Evolutionary conservation across 352 stramenopile genomes (phyloP).

Genomic region (Phytophthora idaei): DNA sequence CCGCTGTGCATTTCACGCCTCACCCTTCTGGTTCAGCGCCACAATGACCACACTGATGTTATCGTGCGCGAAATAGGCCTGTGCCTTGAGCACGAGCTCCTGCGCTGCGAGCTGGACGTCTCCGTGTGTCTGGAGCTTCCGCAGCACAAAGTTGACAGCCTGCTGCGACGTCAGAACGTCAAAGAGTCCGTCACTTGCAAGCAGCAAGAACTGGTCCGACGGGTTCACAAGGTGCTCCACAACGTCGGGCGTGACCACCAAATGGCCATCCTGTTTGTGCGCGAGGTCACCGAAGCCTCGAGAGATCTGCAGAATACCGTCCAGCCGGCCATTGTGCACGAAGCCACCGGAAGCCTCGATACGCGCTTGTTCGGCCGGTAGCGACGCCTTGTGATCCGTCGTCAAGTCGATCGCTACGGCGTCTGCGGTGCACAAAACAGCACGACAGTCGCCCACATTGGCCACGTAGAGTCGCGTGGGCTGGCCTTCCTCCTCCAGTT

Average conservation of each 20-base stretch:
- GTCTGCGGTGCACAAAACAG: constrained; percentile 81
- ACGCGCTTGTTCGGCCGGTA: constrained; percentile 74
- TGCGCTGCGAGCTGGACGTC: constrained; percentile 90
- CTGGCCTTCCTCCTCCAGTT: constrained; percentile 30
- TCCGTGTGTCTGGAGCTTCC: constrained; percentile 87
- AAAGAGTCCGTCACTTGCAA: constrained; percentile 92
- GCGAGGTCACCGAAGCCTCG: constrained; percentile 89
- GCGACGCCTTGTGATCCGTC: constrained; percentile 87
- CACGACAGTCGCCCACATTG: constrained; percentile 91
- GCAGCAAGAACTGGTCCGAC: constrained; percentile 90
- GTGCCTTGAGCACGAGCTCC: constrained; percentile 87
- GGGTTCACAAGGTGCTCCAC: constrained; percentile 59
- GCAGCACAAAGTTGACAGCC: constrained; percentile 90
- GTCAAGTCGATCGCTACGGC: constrained; percentile 82
- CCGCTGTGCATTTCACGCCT: constrained; percentile 40
- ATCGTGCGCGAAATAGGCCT: constrained; percentile 91
- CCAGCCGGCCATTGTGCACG: constrained; percentile 88
- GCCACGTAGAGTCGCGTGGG: constrained; percentile 78
- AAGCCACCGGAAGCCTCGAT: constrained; percentile 87
- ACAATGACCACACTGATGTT: constrained; percentile 92
- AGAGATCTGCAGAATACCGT: constrained; percentile 89
- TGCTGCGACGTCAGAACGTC: constrained; percentile 92
- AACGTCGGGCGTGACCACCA: constrained; percentile 86
- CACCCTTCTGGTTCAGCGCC: constrained; percentile 72
- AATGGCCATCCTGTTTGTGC: constrained; percentile 89